Evolutionary conservation across 164 flowering plant genomes (phyloP), one percentile per base, ranked within the genome.

Genomic region (Vitis amurensis): DNA sequence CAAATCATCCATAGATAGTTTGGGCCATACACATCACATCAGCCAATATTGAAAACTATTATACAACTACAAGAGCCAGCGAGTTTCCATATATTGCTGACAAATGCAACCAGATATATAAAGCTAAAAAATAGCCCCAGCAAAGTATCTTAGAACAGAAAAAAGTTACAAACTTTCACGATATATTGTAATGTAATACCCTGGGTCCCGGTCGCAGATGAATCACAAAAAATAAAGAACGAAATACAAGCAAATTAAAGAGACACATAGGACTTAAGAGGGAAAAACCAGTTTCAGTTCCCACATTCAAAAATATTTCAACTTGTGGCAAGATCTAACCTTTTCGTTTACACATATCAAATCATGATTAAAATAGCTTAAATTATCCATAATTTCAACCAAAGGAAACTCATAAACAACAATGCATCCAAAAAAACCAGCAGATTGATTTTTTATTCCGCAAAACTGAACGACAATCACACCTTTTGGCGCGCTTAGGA

Each of bases 401-500:
- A 19, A 71, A 49, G 12, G 13, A n/a, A 50, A 8, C 15, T 2
- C 19, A 17, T 13, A 23, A 19, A 9, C 11, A 14, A 66, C 50
- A 64, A 67, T 14, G 3, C 30, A 58, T 9, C 14, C 19, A 17
- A 4, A 52, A 44, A 30, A 57, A 44, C 57, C 19, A 30, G 59
- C 44, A 19, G 56, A 14, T 31, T 13, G 9, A 37, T 37, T 37
- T 37, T 37, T 37, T 37, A 37, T 37, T 37, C 44, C 44, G 44
- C 44, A 37, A 37, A 37, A 37, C 44, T 63, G 17, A 48, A 47
- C 19, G 11, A 29, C 49, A 16, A 47, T 44, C 9, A 37, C n/a
- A 78, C 86, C 86, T 80, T 70, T 80, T 83, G 66, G 84, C 86
- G 49, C 84, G 74, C 61, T 83, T 83, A 17, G 86, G 84, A 70